These are phyloP conservation scores for Samsoniella hepiali DNA, from an alignment of 2,329 filamentous ascomycete species.

Conservation along the genomic window DNA sequence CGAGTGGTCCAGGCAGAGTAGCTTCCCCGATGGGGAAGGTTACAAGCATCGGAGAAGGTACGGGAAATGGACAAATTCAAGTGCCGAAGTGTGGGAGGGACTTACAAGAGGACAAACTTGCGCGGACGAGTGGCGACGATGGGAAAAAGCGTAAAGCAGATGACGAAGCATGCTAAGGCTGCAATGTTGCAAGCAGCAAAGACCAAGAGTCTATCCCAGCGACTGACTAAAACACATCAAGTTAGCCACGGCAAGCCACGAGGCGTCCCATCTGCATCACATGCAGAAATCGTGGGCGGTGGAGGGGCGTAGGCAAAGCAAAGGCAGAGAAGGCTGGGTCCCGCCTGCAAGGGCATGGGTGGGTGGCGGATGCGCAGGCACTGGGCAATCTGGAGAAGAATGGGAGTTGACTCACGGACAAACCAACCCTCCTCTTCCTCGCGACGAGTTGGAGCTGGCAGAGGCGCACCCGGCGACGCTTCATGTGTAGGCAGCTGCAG, in stretches of 20 bases:
- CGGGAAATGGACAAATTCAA: constrained; percentile 2
- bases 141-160: constrained; percentile 88
- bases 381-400: constrained; percentile 3
- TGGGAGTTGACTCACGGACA: constrained; percentile 67
- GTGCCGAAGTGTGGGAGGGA: constrained; percentile 33
- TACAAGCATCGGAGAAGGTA: not conserved
- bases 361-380: constrained; percentile 19
- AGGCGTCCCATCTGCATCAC: constrained; percentile 43
- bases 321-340: constrained; percentile 46
- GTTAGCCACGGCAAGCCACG: constrained; percentile 41
- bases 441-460: constrained; percentile 78
- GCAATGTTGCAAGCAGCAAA: constrained; percentile 90
- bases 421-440: constrained; percentile 97
- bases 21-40: not conserved
- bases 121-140: constrained; percentile 74
- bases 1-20: constrained; percentile 14
- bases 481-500: constrained; percentile 81
- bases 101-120: constrained; percentile 97
- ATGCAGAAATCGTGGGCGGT: constrained; percentile 33
- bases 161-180: constrained; percentile 85
- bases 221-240: constrained; percentile 66
- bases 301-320: constrained; percentile 28
- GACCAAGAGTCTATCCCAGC: constrained; percentile 92
- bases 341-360: constrained; percentile 30
- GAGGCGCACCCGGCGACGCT: constrained; percentile 72